These are phyloP conservation scores for Orychophragmus violaceus DNA, from an alignment of 345 rosid species.

Conservation along the genomic window DNA sequence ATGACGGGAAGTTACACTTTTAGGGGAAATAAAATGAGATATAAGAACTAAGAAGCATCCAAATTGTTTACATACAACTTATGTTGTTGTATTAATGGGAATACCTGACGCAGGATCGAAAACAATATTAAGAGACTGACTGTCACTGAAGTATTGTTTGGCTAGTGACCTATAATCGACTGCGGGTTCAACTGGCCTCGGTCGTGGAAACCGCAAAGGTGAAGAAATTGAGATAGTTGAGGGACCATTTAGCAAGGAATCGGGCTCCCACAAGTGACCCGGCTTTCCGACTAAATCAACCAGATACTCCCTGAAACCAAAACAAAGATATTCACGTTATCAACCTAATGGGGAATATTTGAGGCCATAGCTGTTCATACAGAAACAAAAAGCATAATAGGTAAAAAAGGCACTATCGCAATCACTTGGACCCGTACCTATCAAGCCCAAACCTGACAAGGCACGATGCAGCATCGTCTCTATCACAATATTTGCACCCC, in stretches of 20 bases:
- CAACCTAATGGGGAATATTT: slow-evolving; percentile 9
- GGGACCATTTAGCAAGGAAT: slow-evolving; percentile 96
- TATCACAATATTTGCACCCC: slow-evolving; percentile 90
- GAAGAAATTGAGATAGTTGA: slow-evolving; percentile 88
- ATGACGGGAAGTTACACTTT: background rate
- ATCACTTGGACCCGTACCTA: slow-evolving; percentile 44
- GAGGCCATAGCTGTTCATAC: background rate
- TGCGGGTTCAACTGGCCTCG: slow-evolving; percentile 56
- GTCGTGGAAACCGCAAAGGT: slow-evolving; percentile 89
- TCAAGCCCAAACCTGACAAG: slow-evolving; percentile 94
- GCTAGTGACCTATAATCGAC: slow-evolving; percentile 83
- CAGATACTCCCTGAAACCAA: slow-evolving; percentile 80
- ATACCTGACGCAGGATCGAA: slow-evolving; percentile 79
- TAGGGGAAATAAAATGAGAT: background rate
- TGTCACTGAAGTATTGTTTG: slow-evolving; percentile 79
- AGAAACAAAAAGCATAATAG: slow-evolving; percentile 6
- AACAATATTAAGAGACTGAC: slow-evolving; percentile 68
- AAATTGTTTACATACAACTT: background rate
- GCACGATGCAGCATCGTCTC: slow-evolving; percentile 90
- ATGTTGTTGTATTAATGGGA: background rate
- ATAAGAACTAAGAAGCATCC: background rate
- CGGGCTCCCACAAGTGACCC: slow-evolving; percentile 83
- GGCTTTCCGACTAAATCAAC: slow-evolving; percentile 92
- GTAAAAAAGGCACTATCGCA: background rate
- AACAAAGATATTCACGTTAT: slow-evolving; percentile 1